Evolutionary conservation across 371 early-diverging fungal species (phyloP), one percentile per base, ranked within the genome.

Genomic region (Syncephalis fuscata): DNA sequence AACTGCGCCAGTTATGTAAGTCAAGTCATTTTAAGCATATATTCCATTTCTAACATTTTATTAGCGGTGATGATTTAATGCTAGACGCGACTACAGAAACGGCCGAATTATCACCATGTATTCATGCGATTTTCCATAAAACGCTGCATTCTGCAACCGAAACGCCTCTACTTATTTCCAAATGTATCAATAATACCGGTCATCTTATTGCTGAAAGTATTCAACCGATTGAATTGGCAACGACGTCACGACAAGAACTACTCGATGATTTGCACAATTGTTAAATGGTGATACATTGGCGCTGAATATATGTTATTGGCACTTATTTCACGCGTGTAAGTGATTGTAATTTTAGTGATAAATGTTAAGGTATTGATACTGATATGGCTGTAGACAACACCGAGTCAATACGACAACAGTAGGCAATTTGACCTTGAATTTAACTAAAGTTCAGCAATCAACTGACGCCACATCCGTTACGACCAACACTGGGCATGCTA

Each of bases 291-390:
- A 78, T 56, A 45, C 42, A 2, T 50, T 78, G 23, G 70, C 62
- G 74, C 79, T 2, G 79, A 78, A 53, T 67, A 67, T 40, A 61
- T 78, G 7, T 58, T 78, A 15, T 58, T 76, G 5, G 74, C 73
- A 37, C 55, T 74, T 5, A 48, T 78, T 16, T 68, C 79, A 2
- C 57, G 71, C 59, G 62, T 73, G 76, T 76, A 69, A 56, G 68
- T 2, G 42, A 39, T 42, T 11, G 22, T 40, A 20, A 48, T 22
- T 22, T 4, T 22, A 39, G 9, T 48, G 14, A 37, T 14, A 48
- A 20, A 7, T 41, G 21, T 22, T 48, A 5, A 38, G 21, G 23
- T 32, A 14, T 21, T 20, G 7, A 20, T 23, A 1, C n/a, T 25
- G 1, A 1, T 24, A 26, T 26, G 11, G 4, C 7, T 8, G 38